Percentiles rank a stretch among this genome's conserved stretches.
Conservation (phyloP, 176 grass and related monocot genomes). For the Musa itinerans region DNA sequence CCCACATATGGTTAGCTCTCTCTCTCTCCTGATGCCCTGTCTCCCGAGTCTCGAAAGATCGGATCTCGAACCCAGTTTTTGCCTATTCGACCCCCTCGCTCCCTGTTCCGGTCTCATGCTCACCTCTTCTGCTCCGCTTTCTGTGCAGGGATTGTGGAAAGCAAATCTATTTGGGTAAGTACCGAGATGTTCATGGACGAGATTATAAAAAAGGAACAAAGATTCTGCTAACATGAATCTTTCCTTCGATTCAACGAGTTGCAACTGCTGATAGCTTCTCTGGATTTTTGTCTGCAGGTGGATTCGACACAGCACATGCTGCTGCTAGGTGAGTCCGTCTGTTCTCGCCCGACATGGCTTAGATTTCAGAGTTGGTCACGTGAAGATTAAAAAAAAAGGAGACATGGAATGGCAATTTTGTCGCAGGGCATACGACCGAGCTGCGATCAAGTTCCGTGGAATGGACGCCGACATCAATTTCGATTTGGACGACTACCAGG, state of each 20-base stretch:
- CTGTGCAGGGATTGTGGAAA: conserved; percentile 64
- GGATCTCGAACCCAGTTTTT: not conserved
- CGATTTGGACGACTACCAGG: conserved; percentile 16
- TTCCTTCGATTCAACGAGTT: not conserved
- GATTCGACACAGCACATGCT: conserved; percentile 22
- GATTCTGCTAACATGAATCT: not conserved
- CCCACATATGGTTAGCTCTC: conserved; percentile 49
- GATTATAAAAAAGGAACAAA: too few species aligned
- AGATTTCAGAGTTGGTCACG: not conserved
- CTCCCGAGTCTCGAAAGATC: not conserved
- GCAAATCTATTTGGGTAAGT: conserved; percentile 72
- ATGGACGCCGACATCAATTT: conserved; percentile 21
- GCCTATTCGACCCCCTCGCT: not conserved
- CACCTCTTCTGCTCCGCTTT: not conserved
- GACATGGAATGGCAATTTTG: not conserved
- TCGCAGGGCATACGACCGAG: conserved; percentile 16
- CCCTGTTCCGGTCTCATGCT: not conserved
- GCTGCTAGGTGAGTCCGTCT: conserved; percentile 12
- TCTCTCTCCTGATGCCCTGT: not conserved
- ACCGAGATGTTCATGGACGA: not conserved
- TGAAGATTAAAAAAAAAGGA: not conserved
- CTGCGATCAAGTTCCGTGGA: conserved; percentile 20
- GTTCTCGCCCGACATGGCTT: not conserved
- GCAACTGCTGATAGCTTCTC: conserved; percentile 1
- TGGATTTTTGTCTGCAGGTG: conserved; percentile 3